These are phyloP conservation scores for Ganoderma lucidum DNA, from an alignment of 1,284 basidiomycete species.

Conservation along the genomic window DNA sequence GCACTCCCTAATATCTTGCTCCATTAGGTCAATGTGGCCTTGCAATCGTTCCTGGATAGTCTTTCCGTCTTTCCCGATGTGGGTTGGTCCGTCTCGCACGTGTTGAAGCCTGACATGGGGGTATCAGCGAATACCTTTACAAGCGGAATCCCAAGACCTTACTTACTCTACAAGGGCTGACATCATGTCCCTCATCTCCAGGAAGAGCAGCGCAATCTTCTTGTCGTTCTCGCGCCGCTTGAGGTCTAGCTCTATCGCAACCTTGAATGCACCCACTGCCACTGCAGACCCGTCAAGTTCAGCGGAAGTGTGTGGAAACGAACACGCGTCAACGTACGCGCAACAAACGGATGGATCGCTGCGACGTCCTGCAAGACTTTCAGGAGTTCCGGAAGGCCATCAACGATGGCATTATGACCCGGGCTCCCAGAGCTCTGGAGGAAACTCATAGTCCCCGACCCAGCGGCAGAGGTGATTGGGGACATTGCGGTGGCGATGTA, in stretches of 20 bases:
- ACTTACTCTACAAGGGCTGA: slow-evolving; percentile 51
- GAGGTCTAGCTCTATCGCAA: slow-evolving; percentile 51
- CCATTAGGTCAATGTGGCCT: slow-evolving; percentile 32
- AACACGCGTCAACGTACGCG: slow-evolving; percentile 14
- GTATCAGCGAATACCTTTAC: not conserved
- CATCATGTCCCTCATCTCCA: slow-evolving; percentile 48
- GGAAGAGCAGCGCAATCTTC: slow-evolving; percentile 46
- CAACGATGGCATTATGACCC: slow-evolving; percentile 15
- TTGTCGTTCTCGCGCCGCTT: slow-evolving; percentile 53
- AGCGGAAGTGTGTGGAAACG: not conserved
- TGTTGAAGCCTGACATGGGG: slow-evolving; percentile 29
- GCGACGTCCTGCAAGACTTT: slow-evolving; percentile 30
- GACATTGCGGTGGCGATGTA: slow-evolving; percentile 24
- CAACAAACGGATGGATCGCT: slow-evolving; percentile 29
- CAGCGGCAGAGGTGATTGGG: slow-evolving; percentile 20
- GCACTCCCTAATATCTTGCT: slow-evolving; percentile 42
- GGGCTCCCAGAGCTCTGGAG: slow-evolving; percentile 16
- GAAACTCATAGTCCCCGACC: slow-evolving; percentile 21
- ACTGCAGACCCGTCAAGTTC: slow-evolving; percentile 38
- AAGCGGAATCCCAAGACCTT: slow-evolving; percentile 20
- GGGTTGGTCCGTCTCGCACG: slow-evolving; percentile 30
- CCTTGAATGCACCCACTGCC: slow-evolving; percentile 52
- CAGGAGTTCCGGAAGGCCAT: slow-evolving; percentile 28
- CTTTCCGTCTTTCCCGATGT: slow-evolving; percentile 35
- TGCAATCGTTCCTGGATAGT: slow-evolving; percentile 33